Evolutionary conservation across 176 grass and related monocot genomes (phyloP), one percentile per base, ranked within the genome.

Genomic region (Aegilops tauschii): DNA sequence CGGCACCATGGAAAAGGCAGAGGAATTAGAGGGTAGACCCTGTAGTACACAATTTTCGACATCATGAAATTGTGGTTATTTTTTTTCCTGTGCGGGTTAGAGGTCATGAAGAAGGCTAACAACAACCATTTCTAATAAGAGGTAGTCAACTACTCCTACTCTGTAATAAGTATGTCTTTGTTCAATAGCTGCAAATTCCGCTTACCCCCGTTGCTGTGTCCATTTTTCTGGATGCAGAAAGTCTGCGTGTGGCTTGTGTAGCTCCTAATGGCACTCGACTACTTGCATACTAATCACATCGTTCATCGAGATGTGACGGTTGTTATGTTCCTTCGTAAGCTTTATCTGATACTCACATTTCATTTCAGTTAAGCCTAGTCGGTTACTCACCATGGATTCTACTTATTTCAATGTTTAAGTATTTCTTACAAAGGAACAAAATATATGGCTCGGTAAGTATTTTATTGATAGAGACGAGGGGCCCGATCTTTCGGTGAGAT

Each of bases 251-350:
- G 93, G 93, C 90, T 98, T 78, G 96, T 94, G 50, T 92, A 98
- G 71, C 93, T 98, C 59, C 92, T 98, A 18, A 92, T 91, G 79
- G 96, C 96, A 80, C 93, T 98, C 72, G 96, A 95, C 78, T 98
- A 98, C 81, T 91, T 98, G 69, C 93, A 98, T 83, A 49, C 12
- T 25, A 98, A 91, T 82, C 91, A 98, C 91, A 95, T 98, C 72
- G 88, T 98, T 66, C 96, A 98, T 92, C 86, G 92, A 7, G 92
- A 98, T 92, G 96, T 98, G 75, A 98, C 92, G 93, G 96, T 98
- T 84, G 8, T 54, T 77, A 79, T 4, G 65, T 40, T 31, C 50
- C 36, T 39, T 39, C 36, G 37, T 73, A 69, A 50, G 23, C 28
- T 73, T n/a, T 80, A 13, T 69, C 36, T 39, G 7, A 39, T 39